Conservation (phyloP, 2,329 filamentous ascomycete species). For the Conoideocrella luteorostrata region DNA sequence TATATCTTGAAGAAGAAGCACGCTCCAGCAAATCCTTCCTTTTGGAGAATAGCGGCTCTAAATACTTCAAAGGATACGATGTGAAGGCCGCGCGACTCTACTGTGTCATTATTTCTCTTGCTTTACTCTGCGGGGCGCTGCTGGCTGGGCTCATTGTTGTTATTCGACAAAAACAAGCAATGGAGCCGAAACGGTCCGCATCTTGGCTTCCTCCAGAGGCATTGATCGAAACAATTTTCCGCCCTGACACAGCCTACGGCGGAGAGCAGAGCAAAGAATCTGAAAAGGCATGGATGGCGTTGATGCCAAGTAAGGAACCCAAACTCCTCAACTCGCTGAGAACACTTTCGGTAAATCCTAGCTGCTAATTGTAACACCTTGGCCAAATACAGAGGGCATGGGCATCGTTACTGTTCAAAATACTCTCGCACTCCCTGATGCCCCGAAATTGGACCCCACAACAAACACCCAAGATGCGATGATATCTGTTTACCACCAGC, state of each 20-base stretch:
- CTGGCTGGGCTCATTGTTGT: background rate
- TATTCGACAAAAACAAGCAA: background rate
- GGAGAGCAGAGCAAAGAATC: background rate
- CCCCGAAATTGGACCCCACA: background rate
- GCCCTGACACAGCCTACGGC: background rate
- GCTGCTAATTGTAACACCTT: too few species aligned
- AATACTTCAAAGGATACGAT: background rate
- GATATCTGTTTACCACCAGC: slow-evolving; percentile 3
- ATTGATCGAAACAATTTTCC: background rate
- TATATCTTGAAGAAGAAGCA: background rate
- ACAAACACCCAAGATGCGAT: background rate
- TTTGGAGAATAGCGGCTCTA: background rate
- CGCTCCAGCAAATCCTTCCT: background rate
- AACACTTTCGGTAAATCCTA: too few species aligned
- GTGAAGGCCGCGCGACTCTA: background rate
- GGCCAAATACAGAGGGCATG: slow-evolving; percentile 2
- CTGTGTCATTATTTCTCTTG: background rate
- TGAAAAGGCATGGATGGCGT: background rate
- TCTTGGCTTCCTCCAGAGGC: slow-evolving; percentile 1
- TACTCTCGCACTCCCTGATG: background rate
- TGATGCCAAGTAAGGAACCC: slow-evolving; percentile 7
- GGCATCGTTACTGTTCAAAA: background rate
- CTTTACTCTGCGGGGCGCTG: background rate
- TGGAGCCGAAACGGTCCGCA: background rate
- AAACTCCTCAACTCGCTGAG: too few species aligned